These are phyloP conservation scores for Crithidia fasciculata DNA, from an alignment of 208 protist species.

Conservation along the genomic window DNA sequence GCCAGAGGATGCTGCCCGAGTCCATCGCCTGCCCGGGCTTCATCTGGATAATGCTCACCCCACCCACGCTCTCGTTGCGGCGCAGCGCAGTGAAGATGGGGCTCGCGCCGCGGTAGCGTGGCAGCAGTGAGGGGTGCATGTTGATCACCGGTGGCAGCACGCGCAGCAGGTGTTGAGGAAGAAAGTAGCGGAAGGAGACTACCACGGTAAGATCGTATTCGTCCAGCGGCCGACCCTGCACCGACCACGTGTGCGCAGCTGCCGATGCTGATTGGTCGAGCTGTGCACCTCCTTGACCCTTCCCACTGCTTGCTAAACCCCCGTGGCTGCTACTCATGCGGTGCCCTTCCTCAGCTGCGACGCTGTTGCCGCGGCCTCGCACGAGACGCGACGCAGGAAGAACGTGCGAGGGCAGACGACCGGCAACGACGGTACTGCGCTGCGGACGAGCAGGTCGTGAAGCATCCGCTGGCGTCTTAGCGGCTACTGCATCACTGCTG, in stretches of 20 bases:
- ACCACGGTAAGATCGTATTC: constrained; percentile 83
- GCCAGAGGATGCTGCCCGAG: constrained; percentile 79
- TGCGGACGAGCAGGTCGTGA: no score
- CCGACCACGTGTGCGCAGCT: constrained; percentile 32
- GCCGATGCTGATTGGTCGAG: not conserved
- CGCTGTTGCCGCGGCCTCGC: not conserved
- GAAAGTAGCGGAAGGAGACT: constrained; percentile 90
- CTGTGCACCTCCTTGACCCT: not conserved
- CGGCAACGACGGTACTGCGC: no score
- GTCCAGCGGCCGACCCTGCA: constrained; percentile 39
- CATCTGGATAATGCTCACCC: constrained; percentile 83
- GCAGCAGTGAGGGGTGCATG: constrained; percentile 89
- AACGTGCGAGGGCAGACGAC: no score
- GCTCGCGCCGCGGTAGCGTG: constrained; percentile 86
- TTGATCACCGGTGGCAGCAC: constrained; percentile 83
- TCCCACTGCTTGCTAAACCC: not conserved
- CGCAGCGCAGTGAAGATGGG: constrained; percentile 89
- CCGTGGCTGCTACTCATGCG: no score
- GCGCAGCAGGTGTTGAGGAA: constrained; percentile 63
- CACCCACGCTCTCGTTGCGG: constrained; percentile 67
- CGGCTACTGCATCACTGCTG: not conserved
- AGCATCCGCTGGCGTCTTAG: no score
- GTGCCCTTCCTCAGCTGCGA: not conserved
- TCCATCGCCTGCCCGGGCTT: constrained; percentile 73
- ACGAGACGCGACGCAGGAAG: no score